Percentiles rank a stretch among this genome's conserved stretches.
Evolutionary conservation across 2,329 filamentous ascomycete genomes (phyloP).

Genomic region (Talaromyces sp.): DNA sequence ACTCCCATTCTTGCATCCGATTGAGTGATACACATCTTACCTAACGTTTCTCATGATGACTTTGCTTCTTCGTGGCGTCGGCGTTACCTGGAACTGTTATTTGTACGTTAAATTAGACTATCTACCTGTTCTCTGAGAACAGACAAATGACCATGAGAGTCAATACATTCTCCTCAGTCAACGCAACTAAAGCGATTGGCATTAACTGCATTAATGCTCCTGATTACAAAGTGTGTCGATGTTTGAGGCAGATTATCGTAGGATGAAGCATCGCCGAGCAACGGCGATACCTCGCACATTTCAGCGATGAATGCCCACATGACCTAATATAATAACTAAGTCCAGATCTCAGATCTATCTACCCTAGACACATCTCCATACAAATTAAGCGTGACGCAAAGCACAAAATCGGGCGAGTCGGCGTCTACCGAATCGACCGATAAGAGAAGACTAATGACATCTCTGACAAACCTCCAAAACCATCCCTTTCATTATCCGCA

Average conservation of each 20-base stretch:
- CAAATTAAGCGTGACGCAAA: background rate
- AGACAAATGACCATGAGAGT: background rate
- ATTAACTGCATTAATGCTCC: background rate
- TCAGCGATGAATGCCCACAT: background rate
- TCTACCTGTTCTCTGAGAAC: background rate
- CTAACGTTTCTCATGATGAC: background rate
- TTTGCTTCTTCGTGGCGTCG: background rate
- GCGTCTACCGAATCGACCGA: background rate
- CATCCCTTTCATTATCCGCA: background rate
- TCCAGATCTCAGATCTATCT: background rate
- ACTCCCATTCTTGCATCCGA: background rate
- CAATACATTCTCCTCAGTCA: background rate
- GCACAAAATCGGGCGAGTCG: background rate
- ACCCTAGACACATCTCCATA: background rate
- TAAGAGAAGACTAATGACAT: background rate
- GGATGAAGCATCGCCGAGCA: background rate
- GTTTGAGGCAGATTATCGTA: background rate
- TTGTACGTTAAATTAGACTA: background rate
- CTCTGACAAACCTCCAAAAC: background rate
- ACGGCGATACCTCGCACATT: constrained; percentile 3
- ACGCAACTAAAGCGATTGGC: background rate
- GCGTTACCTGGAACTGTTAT: background rate
- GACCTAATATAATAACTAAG: background rate
- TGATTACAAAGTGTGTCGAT: background rate
- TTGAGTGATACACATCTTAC: background rate